Base-by-base conservation (phyloP, 345 rosid genomes). In the Gossypium bickii region DNA sequence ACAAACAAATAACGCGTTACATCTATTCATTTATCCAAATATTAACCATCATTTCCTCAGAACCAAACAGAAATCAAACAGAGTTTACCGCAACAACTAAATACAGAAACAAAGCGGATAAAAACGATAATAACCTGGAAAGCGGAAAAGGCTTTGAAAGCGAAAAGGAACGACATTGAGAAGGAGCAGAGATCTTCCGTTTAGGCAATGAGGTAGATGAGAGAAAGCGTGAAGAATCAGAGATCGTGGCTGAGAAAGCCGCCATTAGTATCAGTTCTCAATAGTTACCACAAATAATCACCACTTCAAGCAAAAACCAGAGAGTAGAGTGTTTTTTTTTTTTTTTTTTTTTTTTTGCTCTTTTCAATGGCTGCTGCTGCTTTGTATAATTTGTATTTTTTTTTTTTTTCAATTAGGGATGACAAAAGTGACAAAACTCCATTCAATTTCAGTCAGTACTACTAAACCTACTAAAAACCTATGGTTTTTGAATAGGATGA, bases 81-180 rank as follows among this genome's bases (percentile, higher is more conserved):
- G 43, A 59, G 16, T 22, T 57, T 34, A 24, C 25, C 12, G 24
- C 29, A 57, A 57, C 12, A 55, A 22, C 18, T 7, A 18, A 10
- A 18, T 34, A 34, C 41, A 1, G 4, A 57, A 22, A 57, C 13
- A 62, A 49, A 18, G 49, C 22, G 18, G 41, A 22, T 3, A 18
- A 47, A 16, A 2, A 34, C 41, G 41, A 34, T 1, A n/a, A 16
- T 9, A 9, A 80, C 86, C 83, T 75, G 77, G 67, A 71, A 78
- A 73, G 61, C 52, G 74, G 67, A 56, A 78, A 69, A 71, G 67
- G 71, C 27, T 60, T 58, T 34, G 70, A 52, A 24, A 48, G 77
- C 57, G 80, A 51, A 2, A 77, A 71, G 52, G 44, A 43, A 15
- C 75, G 16, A 73, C 51, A 79, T 20, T 51, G 72, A 74, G 81